Evolutionary conservation across 805 yeast species (phyloP).

Genomic region (Grigorovia transvaalensis): DNA sequence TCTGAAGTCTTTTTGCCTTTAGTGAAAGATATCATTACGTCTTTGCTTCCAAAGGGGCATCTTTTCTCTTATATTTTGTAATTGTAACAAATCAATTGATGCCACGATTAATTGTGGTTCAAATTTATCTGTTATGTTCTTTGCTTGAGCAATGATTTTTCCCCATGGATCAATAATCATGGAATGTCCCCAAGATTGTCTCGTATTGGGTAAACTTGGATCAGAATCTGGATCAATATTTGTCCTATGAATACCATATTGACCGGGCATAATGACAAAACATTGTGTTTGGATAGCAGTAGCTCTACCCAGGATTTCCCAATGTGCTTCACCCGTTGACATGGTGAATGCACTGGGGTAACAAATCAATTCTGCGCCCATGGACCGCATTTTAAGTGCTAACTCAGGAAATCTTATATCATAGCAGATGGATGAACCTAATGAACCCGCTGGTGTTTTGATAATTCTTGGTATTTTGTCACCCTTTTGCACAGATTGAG

Average conservation of each 20-base stretch:
- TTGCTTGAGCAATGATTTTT: constrained; percentile 49
- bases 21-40: constrained; percentile 30
- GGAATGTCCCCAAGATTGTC: constrained; percentile 81
- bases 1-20: background rate
- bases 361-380: constrained; percentile 68
- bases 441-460: constrained; percentile 46
- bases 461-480: constrained; percentile 42
- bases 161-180: constrained; percentile 94
- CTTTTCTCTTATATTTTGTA: constrained; percentile 45
- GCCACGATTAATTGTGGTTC: constrained; percentile 42
- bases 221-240: constrained; percentile 30
- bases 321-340: constrained; percentile 85
- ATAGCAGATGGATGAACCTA: constrained; percentile 73
- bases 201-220: constrained; percentile 6
- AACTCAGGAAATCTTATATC: constrained; percentile 84
- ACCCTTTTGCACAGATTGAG: constrained; percentile 78
- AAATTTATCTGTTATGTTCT: constrained; percentile 36
- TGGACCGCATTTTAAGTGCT: constrained; percentile 48
- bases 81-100: constrained; percentile 46
- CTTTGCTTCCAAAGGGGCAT: constrained; percentile 78
- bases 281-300: constrained; percentile 85
- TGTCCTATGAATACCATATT: constrained; percentile 65
- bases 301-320: constrained; percentile 70
- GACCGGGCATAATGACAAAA: constrained; percentile 83
- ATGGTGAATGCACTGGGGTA: constrained; percentile 91